Evolutionary conservation across 768 basidiomycete species (phyloP).

Genomic region (Xerocomus potaroensis): DNA sequence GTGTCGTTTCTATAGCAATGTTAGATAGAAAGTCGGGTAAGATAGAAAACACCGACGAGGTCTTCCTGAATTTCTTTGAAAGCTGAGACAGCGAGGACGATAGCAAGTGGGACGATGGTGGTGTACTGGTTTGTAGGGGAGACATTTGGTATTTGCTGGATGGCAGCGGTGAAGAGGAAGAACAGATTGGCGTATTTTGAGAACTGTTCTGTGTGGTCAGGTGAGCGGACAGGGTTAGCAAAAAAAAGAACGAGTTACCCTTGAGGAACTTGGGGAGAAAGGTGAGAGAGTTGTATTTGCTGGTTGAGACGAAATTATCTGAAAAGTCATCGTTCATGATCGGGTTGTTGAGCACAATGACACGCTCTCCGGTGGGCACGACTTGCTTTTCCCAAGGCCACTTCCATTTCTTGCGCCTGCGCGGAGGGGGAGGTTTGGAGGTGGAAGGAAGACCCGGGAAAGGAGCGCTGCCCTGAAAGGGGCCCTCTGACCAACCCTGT

Average conservation of each 20-base stretch:
- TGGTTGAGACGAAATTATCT: conserved; percentile 87
- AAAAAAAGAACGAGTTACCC: conserved; percentile 48
- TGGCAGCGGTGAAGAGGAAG: conserved; percentile 96
- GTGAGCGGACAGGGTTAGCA: conserved; percentile 4
- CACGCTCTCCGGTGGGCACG: conserved; percentile 65
- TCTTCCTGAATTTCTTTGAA: conserved; percentile 97
- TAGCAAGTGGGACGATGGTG: conserved; percentile 85
- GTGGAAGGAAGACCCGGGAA: conserved; percentile 31
- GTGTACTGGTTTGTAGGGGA: conserved; percentile 96
- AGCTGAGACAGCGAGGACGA: conserved; percentile 89
- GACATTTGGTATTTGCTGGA: conserved; percentile 96
- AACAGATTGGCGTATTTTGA: conserved; percentile 98
- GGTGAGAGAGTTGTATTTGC: conserved; percentile 86
- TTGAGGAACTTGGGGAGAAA: conserved; percentile 92
- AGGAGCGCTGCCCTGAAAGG: conserved; percentile 42
- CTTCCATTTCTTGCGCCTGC: conserved; percentile 46
- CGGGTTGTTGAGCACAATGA: conserved; percentile 79
- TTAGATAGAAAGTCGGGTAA: background rate
- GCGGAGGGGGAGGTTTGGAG: conserved; percentile 13
- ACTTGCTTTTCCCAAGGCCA: conserved; percentile 83
- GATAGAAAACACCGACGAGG: conserved; percentile 37
- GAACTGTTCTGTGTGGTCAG: conserved; percentile 73
- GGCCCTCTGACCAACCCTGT: conserved; percentile 68
- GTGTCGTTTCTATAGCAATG: conserved; percentile 76
- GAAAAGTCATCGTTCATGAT: conserved; percentile 60